phyloP scores from a whole-genome alignment of 768 basidiomycete genomes.

The Mycena olivaceomarginata region DNA sequence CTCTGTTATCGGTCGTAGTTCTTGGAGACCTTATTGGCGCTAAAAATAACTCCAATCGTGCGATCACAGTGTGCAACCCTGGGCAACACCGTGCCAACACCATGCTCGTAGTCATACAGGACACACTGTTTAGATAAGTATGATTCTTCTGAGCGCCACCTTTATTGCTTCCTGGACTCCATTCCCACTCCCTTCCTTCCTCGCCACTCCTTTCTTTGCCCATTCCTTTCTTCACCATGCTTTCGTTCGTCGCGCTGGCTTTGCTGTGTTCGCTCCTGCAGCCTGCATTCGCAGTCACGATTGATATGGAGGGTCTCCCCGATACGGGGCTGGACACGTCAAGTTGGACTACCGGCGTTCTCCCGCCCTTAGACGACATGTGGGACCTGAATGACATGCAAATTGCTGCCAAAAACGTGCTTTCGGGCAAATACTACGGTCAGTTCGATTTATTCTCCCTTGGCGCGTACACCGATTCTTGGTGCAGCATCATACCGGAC shows the following conservation, averaged over 20 bases:
- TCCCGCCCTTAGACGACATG: slow-evolving; percentile 49
- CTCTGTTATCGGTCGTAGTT: too few species aligned
- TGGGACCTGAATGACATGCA: slow-evolving; percentile 51
- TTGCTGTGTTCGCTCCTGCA: slow-evolving; percentile 18
- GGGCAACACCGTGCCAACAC: too few species aligned
- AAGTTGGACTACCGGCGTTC: slow-evolving; percentile 46
- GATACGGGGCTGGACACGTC: slow-evolving; percentile 52
- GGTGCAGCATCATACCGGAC: slow-evolving; percentile 48
- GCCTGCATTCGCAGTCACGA: slow-evolving; percentile 35
- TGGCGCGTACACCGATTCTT: background rate
- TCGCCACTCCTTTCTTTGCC: too few species aligned
- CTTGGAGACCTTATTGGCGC: too few species aligned
- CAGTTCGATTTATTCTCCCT: background rate
- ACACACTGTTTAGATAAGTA: background rate
- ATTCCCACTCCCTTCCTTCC: background rate
- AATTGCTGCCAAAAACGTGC: slow-evolving; percentile 50
- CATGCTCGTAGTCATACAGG: slow-evolving; percentile 2
- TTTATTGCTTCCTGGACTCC: background rate
- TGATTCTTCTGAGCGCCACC: background rate
- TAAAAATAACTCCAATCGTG: too few species aligned
- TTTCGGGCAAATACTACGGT: slow-evolving; percentile 46
- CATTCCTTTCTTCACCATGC: slow-evolving; percentile 13
- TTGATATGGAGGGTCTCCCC: slow-evolving; percentile 53
- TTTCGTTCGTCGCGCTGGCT: slow-evolving; percentile 25
- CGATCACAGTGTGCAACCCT: background rate